Evolutionary conservation across 2,329 filamentous ascomycete species (phyloP).

Genomic region (Cladosporium sp.): DNA sequence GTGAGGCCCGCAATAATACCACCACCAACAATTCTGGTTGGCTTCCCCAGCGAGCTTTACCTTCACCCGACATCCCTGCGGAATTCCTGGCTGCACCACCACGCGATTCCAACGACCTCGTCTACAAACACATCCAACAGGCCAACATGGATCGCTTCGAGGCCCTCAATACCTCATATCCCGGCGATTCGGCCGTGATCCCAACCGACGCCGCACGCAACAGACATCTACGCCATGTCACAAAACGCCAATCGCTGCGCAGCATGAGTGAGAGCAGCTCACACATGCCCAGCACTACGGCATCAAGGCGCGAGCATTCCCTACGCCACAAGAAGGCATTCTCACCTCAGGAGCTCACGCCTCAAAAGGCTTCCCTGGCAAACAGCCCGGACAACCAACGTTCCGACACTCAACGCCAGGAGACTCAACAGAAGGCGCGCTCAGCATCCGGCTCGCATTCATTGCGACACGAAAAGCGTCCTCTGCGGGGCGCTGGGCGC

Average conservation of each 20-base stretch:
- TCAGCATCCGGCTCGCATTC: slow-evolving; percentile 9
- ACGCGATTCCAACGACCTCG: slow-evolving; percentile 8
- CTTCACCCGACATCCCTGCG: slow-evolving; percentile 7
- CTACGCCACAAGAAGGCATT: slow-evolving; percentile 2
- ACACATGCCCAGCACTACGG: background rate
- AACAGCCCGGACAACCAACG: background rate
- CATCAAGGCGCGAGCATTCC: background rate
- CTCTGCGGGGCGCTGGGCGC: slow-evolving; percentile 6
- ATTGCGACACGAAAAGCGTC: slow-evolving; percentile 11
- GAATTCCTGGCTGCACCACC: slow-evolving; percentile 10
- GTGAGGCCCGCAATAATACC: background rate
- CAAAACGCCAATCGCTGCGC: slow-evolving; percentile 12
- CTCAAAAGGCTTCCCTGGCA: background rate
- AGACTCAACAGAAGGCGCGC: background rate
- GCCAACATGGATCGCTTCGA: slow-evolving; percentile 14
- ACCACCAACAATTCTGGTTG: background rate
- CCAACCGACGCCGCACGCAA: slow-evolving; percentile 4
- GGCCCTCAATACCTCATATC: slow-evolving; percentile 4
- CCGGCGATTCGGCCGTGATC: slow-evolving; percentile 5
- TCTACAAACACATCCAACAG: slow-evolving; percentile 14
- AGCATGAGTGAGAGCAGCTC: slow-evolving; percentile 10
- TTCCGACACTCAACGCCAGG: no score
- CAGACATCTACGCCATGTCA: slow-evolving; percentile 9
- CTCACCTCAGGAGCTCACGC: background rate
- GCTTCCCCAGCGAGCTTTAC: slow-evolving; percentile 6